These are phyloP conservation scores for Quercus parvula DNA, from an alignment of 306 rosid genomes.

Conservation along the genomic window DNA sequence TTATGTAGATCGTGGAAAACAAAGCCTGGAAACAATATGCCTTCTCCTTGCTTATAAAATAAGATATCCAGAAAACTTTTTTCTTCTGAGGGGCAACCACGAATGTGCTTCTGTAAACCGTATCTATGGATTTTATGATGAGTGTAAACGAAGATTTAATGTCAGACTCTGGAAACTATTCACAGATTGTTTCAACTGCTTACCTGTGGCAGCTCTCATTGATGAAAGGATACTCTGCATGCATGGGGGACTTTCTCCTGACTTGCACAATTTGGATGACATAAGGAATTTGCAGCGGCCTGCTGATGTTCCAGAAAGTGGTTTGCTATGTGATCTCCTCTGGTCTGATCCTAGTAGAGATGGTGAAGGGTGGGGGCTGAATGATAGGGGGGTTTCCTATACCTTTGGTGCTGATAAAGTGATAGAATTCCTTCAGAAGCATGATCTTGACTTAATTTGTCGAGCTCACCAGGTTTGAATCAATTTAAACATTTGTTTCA, in stretches of 20 bases:
- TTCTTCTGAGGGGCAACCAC: constrained; percentile 90
- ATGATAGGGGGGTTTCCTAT: constrained; percentile 81
- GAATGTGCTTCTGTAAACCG: constrained; percentile 95
- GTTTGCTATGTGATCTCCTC: constrained; percentile 77
- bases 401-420: constrained; percentile 77
- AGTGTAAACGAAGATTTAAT: constrained; percentile 72
- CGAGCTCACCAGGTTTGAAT: constrained; percentile 83
- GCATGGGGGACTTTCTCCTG: constrained; percentile 95
- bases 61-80: constrained; percentile 71
- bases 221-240: constrained; percentile 82
- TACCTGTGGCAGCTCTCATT: constrained; percentile 81
- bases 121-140: constrained; percentile 86
- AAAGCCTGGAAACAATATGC: constrained; percentile 82
- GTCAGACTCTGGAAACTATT: constrained; percentile 75
- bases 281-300: constrained; percentile 60
- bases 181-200: constrained; percentile 84
- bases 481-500: not conserved
- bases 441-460: constrained; percentile 74
- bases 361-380: constrained; percentile 67
- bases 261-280: constrained; percentile 51
- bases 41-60: constrained; percentile 91
- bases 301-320: constrained; percentile 63
- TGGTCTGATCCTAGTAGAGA: constrained; percentile 86
- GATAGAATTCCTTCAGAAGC: constrained; percentile 53
- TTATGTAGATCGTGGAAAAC: constrained; percentile 92